Conservation (phyloP, 2,329 filamentous ascomycete genomes). For the Fusarium torulosum region DNA sequence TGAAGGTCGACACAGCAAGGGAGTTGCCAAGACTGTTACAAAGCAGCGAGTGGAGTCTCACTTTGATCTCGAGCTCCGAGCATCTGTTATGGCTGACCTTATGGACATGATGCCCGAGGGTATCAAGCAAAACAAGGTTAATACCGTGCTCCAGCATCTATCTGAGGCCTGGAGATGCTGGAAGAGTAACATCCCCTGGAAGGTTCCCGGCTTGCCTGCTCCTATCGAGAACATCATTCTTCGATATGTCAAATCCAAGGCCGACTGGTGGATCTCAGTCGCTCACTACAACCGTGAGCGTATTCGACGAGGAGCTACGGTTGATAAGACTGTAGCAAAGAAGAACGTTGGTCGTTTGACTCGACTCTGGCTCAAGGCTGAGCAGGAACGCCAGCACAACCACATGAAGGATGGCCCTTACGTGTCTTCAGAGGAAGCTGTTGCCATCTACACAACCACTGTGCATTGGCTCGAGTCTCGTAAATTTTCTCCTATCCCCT, state of each 20-base stretch:
- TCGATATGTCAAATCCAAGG: constrained; percentile 98
- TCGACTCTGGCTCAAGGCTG: constrained; percentile 95
- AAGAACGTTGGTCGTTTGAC: constrained; percentile 97
- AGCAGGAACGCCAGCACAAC: constrained; percentile 98
- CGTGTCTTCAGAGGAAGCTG: constrained; percentile 97
- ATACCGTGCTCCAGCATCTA: constrained; percentile 95
- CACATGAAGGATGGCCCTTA: constrained; percentile 99
- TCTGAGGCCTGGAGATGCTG: constrained; percentile 99
- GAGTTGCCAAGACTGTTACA: constrained; percentile 98
- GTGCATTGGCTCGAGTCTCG: constrained; percentile 99
- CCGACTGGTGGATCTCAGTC: constrained; percentile 99
- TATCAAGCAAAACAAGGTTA: constrained; percentile 99
- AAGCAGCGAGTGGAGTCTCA: constrained; percentile 99
- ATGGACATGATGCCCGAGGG: constrained; percentile 99
- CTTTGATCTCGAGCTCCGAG: constrained; percentile 95
- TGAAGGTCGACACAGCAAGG: constrained; percentile 97
- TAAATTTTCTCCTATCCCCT: constrained; percentile 98
- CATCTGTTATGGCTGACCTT: constrained; percentile 97
- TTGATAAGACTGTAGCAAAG: constrained; percentile 99
- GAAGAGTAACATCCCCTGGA: constrained; percentile 99
- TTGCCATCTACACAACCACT: constrained; percentile 98
- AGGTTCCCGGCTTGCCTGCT: constrained; percentile 94
- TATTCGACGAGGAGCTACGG: constrained; percentile 94
- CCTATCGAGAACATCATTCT: constrained; percentile 99
- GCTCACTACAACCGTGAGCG: constrained; percentile 99